phyloP scores from a whole-genome alignment of 2,329 filamentous ascomycete genomes.

The Fusarium beomiforme region DNA sequence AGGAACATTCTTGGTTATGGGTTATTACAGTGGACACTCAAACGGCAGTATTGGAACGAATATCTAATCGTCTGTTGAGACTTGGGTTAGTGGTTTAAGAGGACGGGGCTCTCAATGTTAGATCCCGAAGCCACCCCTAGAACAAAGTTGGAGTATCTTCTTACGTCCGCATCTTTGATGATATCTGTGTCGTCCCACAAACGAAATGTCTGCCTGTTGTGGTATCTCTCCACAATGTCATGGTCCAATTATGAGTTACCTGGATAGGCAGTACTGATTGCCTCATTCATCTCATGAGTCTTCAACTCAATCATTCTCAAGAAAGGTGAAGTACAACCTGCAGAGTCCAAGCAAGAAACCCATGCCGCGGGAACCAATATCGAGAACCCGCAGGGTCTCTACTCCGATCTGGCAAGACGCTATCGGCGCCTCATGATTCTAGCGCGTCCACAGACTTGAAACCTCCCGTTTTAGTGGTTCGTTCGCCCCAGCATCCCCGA shows the following conservation, averaged over 20 bases:
- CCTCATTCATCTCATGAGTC: slow-evolving; percentile 4
- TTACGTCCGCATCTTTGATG: not conserved
- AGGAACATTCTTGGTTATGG: not conserved
- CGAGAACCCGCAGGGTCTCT: slow-evolving; percentile 1
- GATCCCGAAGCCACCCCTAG: slow-evolving; percentile 19
- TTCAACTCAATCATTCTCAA: not conserved
- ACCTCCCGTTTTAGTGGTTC: slow-evolving; percentile 18
- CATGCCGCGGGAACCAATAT: slow-evolving; percentile 1
- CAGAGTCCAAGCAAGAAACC: not conserved
- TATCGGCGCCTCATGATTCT: slow-evolving; percentile 34
- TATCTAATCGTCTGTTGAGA: not conserved
- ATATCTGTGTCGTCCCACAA: slow-evolving; percentile 4
- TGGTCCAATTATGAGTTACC: not conserved
- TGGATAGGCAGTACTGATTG: not conserved
- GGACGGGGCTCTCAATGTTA: slow-evolving; percentile 3
- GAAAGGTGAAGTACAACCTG: not conserved
- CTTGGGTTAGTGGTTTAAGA: not conserved
- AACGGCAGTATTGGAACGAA: not conserved
- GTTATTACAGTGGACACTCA: not conserved
- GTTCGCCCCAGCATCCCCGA: not conserved
- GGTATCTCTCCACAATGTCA: slow-evolving; percentile 1
- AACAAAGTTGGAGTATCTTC: not conserved
- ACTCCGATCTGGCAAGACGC: slow-evolving; percentile 18
- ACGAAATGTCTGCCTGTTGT: not conserved
- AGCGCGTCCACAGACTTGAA: slow-evolving; percentile 23